These are phyloP conservation scores for Sherardia arvensis DNA, from an alignment of 257 asterid species.

Conservation along the genomic window DNA sequence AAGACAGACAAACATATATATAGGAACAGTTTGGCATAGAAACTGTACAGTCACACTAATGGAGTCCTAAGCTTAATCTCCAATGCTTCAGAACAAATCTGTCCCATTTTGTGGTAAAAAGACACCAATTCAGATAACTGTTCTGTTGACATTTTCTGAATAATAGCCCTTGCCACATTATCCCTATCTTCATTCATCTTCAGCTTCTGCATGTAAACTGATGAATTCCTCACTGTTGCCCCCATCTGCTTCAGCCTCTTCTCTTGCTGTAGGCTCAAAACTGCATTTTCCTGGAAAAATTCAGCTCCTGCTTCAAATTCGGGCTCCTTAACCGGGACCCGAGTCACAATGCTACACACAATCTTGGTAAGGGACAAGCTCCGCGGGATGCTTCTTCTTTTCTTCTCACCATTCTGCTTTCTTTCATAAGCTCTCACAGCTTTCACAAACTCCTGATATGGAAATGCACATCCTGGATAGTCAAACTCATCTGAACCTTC, in stretches of 20 bases:
- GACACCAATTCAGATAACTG: slow-evolving; percentile 48
- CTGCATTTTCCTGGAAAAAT: slow-evolving; percentile 67
- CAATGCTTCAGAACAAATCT: slow-evolving; percentile 55
- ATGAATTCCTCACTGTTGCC: slow-evolving; percentile 63
- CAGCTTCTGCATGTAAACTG: slow-evolving; percentile 37
- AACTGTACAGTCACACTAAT: background rate
- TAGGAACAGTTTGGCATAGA: background rate
- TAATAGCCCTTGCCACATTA: slow-evolving; percentile 34
- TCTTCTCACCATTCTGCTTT: slow-evolving; percentile 44
- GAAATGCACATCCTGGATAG: slow-evolving; percentile 72
- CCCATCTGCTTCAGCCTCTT: slow-evolving; percentile 73
- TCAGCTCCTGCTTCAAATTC: slow-evolving; percentile 67
- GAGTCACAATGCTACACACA: slow-evolving; percentile 22
- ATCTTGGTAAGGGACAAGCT: slow-evolving; percentile 55
- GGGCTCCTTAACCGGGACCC: slow-evolving; percentile 26
- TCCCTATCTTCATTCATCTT: slow-evolving; percentile 45
- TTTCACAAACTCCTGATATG: slow-evolving; percentile 62
- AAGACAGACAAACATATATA: background rate
- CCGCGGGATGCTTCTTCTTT: slow-evolving; percentile 30
- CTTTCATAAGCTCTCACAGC: slow-evolving; percentile 64
- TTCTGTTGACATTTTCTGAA: slow-evolving; percentile 59
- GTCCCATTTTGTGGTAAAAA: slow-evolving; percentile 65
- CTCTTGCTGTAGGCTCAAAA: slow-evolving; percentile 56
- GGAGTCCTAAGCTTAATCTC: slow-evolving; percentile 38
- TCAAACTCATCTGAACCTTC: slow-evolving; percentile 57